phyloP scores from a whole-genome alignment of 441 rosid genomes.

The Pelargonium citronellum region DNA sequence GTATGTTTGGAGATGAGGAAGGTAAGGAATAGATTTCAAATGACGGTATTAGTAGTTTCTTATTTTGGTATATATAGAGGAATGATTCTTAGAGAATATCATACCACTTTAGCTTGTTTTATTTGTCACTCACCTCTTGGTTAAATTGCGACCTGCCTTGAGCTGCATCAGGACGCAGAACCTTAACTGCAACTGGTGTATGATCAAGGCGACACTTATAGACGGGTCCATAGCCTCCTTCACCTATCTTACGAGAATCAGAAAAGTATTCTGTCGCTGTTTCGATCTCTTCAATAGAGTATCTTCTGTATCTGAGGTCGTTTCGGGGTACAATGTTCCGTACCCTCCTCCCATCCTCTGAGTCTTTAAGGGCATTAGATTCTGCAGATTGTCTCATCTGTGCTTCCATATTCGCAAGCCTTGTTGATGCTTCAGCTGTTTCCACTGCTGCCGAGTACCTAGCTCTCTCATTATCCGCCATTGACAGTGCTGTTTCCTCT shows the following conservation, averaged over 20 bases:
- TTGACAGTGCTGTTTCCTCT: slow-evolving; percentile 33
- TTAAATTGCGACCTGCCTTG: slow-evolving; percentile 61
- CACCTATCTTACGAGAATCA: slow-evolving; percentile 49
- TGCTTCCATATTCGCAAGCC: slow-evolving; percentile 33
- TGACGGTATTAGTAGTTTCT: too few species aligned
- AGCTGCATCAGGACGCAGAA: slow-evolving; percentile 53
- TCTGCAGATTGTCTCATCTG: slow-evolving; percentile 36
- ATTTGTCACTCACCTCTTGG: slow-evolving; percentile 40
- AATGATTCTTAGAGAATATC: too few species aligned
- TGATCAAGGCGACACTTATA: slow-evolving; percentile 46
- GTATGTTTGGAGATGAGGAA: too few species aligned
- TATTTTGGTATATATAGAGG: too few species aligned
- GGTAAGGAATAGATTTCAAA: too few species aligned
- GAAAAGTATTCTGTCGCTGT: slow-evolving; percentile 49
- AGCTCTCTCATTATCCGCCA: slow-evolving; percentile 37
- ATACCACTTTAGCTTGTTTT: too few species aligned
- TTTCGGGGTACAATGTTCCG: slow-evolving; percentile 14
- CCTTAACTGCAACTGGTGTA: slow-evolving; percentile 62
- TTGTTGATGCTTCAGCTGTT: slow-evolving; percentile 35
- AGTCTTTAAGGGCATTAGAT: slow-evolving; percentile 29
- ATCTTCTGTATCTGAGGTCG: slow-evolving; percentile 37
- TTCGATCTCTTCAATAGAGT: slow-evolving; percentile 56
- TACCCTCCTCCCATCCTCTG: slow-evolving; percentile 24
- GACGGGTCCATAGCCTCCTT: slow-evolving; percentile 86
- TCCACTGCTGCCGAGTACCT: slow-evolving; percentile 34